These are phyloP conservation scores for Hippophae rhamnoides DNA, from an alignment of 306 rosid genomes.

Conservation along the genomic window DNA sequence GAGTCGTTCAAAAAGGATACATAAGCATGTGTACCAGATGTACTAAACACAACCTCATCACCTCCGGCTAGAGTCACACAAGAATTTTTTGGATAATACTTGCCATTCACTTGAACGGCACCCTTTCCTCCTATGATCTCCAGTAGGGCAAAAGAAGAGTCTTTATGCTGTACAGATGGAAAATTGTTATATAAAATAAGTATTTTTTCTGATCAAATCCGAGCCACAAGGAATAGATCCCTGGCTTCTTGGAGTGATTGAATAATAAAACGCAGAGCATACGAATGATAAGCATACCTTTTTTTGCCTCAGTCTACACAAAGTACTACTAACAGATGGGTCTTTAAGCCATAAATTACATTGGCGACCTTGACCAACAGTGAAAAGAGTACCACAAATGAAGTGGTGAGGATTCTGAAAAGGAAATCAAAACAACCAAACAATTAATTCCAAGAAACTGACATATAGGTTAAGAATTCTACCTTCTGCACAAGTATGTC, in stretches of 20 bases:
- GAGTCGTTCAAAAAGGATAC: constrained; percentile 62
- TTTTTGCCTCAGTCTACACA: constrained; percentile 74
- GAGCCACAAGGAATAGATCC: not conserved
- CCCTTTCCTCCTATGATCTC: constrained; percentile 74
- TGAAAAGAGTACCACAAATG: constrained; percentile 43
- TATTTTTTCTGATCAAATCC: constrained; percentile 1
- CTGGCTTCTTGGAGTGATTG: too few relatives aligned
- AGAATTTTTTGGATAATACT: constrained; percentile 35
- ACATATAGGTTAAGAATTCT: constrained; percentile 9
- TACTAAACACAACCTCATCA: constrained; percentile 73
- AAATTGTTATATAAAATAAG: constrained; percentile 11
- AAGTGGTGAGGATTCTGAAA: constrained; percentile 69
- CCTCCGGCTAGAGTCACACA: constrained; percentile 61
- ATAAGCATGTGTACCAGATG: constrained; percentile 73
- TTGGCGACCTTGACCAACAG: constrained; percentile 73
- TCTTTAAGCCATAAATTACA: constrained; percentile 79
- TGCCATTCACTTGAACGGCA: constrained; percentile 65
- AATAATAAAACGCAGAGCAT: constrained; percentile 2
- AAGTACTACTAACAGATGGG: constrained; percentile 39
- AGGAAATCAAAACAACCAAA: constrained; percentile 19
- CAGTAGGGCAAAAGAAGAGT: constrained; percentile 56
- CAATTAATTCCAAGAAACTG: constrained; percentile 25
- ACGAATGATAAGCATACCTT: constrained; percentile 42
- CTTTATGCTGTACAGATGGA: constrained; percentile 47
- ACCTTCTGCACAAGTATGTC: not conserved